Evolutionary conservation across 2,329 filamentous ascomycete genomes (phyloP).

Genomic region (Neofusicoccum parvum): DNA sequence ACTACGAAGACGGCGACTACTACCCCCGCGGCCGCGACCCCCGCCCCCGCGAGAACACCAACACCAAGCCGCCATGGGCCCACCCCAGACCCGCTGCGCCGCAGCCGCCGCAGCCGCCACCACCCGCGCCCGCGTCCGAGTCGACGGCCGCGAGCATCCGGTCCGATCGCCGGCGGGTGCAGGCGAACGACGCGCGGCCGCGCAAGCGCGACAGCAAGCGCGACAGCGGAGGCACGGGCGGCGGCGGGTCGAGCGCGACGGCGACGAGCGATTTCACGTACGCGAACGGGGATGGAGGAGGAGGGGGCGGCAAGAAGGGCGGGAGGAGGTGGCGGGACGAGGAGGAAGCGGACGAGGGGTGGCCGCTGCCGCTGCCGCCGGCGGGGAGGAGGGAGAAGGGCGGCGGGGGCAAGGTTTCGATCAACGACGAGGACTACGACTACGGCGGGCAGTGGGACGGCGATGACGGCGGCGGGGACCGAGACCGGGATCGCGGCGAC

Average conservation of each 20-base stretch:
- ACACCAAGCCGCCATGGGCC: not conserved
- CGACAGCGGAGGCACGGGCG: not conserved
- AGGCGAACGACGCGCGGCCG: too few species aligned
- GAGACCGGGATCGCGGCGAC: not conserved
- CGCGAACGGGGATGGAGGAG: not conserved
- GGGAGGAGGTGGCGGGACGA: too few species aligned
- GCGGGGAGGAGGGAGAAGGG: not conserved
- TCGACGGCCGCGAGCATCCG: too few species aligned
- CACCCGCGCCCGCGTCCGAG: not conserved
- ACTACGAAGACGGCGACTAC: not conserved
- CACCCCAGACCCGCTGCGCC: not conserved
- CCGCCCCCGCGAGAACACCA: not conserved
- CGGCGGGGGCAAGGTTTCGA: too few species aligned
- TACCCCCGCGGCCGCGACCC: not conserved
- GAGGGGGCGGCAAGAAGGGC: too few species aligned
- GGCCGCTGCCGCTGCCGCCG: not conserved
- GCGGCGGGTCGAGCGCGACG: not conserved
- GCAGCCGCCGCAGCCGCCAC: not conserved
- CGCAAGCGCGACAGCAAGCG: too few species aligned
- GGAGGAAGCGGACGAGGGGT: too few species aligned
- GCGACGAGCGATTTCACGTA: not conserved
- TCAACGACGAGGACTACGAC: too few species aligned
- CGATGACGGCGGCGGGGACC: too few species aligned
- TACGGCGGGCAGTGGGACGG: not conserved
- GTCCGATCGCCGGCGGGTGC: too few species aligned